A percentile compares a stretch with the other conserved stretches of the same genome.
Evolutionary conservation across 1,139 yeast species (phyloP).

Genomic region (Blastobotrys ciferrii): DNA sequence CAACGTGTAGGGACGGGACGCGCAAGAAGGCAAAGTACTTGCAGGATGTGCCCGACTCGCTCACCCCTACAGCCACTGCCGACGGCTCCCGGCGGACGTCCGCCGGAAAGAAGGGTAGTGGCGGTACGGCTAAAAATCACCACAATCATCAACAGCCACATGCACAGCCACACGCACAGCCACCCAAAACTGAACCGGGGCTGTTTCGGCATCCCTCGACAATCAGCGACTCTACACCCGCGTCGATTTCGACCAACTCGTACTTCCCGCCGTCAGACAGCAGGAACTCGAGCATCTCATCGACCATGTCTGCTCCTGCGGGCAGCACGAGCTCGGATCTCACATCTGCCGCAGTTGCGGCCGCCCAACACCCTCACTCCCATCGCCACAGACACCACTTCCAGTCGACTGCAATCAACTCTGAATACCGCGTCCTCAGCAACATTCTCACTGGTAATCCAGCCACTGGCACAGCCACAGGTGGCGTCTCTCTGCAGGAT

Average conservation of each 20-base stretch:
- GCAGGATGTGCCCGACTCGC: conserved; percentile 30
- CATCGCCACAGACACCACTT: conserved; percentile 35
- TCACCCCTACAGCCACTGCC: conserved; percentile 9
- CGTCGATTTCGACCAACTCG: not conserved
- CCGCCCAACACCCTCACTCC: not conserved
- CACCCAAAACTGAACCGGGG: not conserved
- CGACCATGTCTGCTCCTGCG: not conserved
- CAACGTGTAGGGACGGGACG: conserved; percentile 86
- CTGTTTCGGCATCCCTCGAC: conserved; percentile 4
- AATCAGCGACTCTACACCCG: not conserved
- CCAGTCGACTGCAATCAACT: conserved; percentile 72
- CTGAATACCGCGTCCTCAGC: conserved; percentile 77
- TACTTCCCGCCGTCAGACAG: not conserved
- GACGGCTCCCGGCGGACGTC: conserved; percentile 4
- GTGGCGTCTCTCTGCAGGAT: conserved; percentile 10
- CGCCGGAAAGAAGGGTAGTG: not conserved
- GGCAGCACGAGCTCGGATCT: not conserved
- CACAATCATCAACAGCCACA: too few relatives aligned
- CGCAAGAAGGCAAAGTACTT: conserved; percentile 82
- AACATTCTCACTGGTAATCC: conserved; percentile 49
- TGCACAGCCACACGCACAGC: not conserved
- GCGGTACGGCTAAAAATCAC: too few relatives aligned
- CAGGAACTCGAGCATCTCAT: conserved; percentile 1
- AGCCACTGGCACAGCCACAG: conserved; percentile 11
- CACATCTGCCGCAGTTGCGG: not conserved